Evolutionary conservation across 2,329 filamentous ascomycete genomes (phyloP).

Genomic region (Grosmannia clavigera): DNA sequence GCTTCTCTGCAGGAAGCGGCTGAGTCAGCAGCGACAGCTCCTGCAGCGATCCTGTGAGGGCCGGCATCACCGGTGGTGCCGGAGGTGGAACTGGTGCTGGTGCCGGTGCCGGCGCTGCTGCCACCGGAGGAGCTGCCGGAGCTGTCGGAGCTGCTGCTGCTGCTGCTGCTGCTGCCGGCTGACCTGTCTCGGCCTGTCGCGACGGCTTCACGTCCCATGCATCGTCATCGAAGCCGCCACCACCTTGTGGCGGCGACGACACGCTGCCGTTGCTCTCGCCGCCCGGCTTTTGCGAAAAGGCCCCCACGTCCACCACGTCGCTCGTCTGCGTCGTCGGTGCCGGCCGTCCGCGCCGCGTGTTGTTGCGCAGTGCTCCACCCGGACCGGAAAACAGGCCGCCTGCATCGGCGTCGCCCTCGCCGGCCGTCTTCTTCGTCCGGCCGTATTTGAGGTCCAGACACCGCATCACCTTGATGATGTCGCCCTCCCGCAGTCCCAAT

Average conservation of each 20-base stretch:
- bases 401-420: conserved; percentile 44
- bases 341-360: conserved; percentile 83
- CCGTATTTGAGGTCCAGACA: conserved; percentile 69
- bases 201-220: conserved; percentile 92
- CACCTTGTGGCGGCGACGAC: conserved; percentile 7
- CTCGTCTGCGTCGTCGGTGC: conserved; percentile 75
- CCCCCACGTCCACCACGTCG: conserved; percentile 78
- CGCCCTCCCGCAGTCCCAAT: conserved; percentile 86
- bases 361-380: conserved; percentile 83
- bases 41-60: conserved; percentile 55
- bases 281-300: conserved; percentile 55
- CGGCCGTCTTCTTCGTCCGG: conserved; percentile 46
- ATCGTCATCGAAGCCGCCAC: conserved; percentile 77
- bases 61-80: conserved; percentile 24
- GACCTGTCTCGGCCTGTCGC: conserved; percentile 24
- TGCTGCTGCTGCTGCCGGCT: conserved; percentile 5
- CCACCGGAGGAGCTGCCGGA: not conserved
- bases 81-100: conserved; percentile 27
- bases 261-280: conserved; percentile 23
- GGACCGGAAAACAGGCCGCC: conserved; percentile 81
- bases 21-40: conserved; percentile 42
- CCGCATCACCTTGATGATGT: conserved; percentile 93
- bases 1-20: conserved; percentile 39
- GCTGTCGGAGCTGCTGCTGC: conserved; percentile 25
- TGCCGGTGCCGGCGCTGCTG: conserved; percentile 23